Conservation (phyloP, 176 grass and related monocot genomes). For the Aegilops speltoides region DNA sequence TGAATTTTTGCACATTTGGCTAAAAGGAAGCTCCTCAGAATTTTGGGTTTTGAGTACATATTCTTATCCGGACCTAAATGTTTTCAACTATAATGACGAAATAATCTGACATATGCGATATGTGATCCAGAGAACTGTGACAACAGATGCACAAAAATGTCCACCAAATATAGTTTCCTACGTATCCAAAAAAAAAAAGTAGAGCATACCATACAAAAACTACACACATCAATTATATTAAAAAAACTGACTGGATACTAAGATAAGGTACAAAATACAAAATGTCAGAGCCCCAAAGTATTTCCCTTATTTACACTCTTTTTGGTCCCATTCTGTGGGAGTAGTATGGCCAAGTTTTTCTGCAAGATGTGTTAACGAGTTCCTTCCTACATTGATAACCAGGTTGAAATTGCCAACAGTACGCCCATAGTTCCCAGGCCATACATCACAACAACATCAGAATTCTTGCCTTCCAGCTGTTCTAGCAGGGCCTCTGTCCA, state of each 20-base stretch:
- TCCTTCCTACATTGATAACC: constrained; percentile 71
- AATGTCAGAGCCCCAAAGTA: constrained; percentile 6
- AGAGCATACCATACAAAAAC: not conserved
- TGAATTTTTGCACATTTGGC: no score
- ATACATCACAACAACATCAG: constrained; percentile 68
- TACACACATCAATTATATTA: constrained; percentile 19
- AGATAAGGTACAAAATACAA: constrained; percentile 14
- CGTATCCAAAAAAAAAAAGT: not conserved
- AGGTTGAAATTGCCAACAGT: constrained; percentile 74
- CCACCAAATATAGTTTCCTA: not conserved
- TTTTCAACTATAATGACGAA: not conserved
- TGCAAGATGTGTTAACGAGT: constrained; percentile 18
- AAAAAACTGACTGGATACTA: not conserved
- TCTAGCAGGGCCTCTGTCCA: constrained; percentile 56
- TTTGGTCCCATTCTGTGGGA: not conserved
- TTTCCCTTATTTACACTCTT: not conserved
- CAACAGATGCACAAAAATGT: constrained; percentile 2
- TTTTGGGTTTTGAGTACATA: no score
- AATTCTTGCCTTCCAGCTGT: constrained; percentile 36
- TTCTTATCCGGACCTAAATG: not conserved
- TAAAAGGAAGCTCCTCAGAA: no score
- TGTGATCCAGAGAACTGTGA: constrained; percentile 10
- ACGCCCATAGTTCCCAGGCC: constrained; percentile 80
- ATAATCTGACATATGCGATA: constrained; percentile 1
- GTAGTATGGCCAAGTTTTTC: not conserved